These are phyloP conservation scores for Teunomyces stri DNA, from an alignment of 805 yeast genomes.

Conservation along the genomic window DNA sequence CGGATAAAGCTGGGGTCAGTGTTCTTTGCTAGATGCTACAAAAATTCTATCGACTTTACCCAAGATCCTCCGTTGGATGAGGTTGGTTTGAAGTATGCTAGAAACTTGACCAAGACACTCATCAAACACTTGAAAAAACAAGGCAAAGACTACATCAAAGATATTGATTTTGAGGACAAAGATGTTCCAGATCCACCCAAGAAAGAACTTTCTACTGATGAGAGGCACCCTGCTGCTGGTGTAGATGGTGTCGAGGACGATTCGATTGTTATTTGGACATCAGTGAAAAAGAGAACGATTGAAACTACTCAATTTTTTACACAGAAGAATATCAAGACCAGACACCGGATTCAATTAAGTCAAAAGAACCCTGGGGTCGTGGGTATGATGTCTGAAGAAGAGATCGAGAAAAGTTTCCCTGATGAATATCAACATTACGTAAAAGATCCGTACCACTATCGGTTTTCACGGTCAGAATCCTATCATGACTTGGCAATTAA, in stretches of 20 bases:
- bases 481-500: conserved; percentile 95
- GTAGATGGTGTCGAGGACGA: conserved; percentile 59
- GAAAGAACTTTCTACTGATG: conserved; percentile 29
- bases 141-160: conserved; percentile 32
- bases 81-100: conserved; percentile 69
- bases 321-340: conserved; percentile 58
- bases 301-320: conserved; percentile 74
- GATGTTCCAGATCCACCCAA: conserved; percentile 7
- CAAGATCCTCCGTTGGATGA: conserved; percentile 80
- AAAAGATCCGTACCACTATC: conserved; percentile 86
- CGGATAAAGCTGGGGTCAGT: conserved; percentile 85
- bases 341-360: conserved; percentile 78
- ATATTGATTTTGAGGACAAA: neutral
- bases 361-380: conserved; percentile 89
- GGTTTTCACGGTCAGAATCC: conserved; percentile 90
- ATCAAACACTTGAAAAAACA: conserved; percentile 31
- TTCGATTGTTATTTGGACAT: conserved; percentile 89
- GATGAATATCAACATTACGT: conserved; percentile 63
- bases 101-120: conserved; percentile 59
- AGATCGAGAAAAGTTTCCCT: conserved; percentile 61
- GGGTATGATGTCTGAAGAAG: conserved; percentile 62
- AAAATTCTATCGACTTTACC: conserved; percentile 55
- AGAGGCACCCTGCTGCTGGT: conserved; percentile 44
- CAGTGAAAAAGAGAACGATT: conserved; percentile 79
- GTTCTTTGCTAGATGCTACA: conserved; percentile 83